Conservation (phyloP, 1,284 basidiomycete genomes). For the Psilocybe mexicana region DNA sequence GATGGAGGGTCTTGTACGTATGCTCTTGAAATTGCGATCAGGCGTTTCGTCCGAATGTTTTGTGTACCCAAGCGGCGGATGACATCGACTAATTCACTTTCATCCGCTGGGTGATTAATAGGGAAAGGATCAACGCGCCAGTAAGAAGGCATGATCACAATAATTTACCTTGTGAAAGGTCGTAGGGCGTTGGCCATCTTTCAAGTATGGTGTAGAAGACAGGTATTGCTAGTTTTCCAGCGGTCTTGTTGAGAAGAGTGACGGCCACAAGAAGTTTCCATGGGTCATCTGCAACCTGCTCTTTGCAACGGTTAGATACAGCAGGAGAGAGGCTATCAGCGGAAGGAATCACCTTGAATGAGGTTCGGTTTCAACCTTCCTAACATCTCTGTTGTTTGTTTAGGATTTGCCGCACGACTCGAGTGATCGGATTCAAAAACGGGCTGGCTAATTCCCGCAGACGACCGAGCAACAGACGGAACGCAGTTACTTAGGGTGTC, state of each 20-base stretch:
- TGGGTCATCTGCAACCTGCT: slow-evolving; percentile 46
- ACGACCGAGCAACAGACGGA: too few relatives aligned
- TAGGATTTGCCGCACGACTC: too few relatives aligned
- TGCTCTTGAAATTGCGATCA: slow-evolving; percentile 47
- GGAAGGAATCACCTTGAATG: slow-evolving; percentile 40
- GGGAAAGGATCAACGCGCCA: background rate
- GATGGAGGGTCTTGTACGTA: slow-evolving; percentile 47
- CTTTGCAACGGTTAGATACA: slow-evolving; percentile 28
- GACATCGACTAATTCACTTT: slow-evolving; percentile 39
- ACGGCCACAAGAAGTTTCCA: slow-evolving; percentile 58
- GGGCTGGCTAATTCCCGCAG: too few relatives aligned
- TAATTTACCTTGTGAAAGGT: slow-evolving; percentile 49
- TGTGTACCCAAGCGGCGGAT: slow-evolving; percentile 56
- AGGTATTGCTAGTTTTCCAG: slow-evolving; percentile 51
- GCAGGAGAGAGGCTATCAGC: background rate
- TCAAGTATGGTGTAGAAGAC: slow-evolving; percentile 53
- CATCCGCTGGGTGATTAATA: slow-evolving; percentile 26
- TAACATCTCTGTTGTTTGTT: background rate
- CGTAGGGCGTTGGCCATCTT: slow-evolving; percentile 53
- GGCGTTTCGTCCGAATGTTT: slow-evolving; percentile 48
- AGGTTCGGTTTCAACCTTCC: slow-evolving; percentile 37
- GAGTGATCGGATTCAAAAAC: too few relatives aligned
- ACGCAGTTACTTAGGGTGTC: too few relatives aligned
- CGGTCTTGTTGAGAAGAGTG: slow-evolving; percentile 57
- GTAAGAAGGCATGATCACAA: background rate